Percentiles rank a stretch among this genome's conserved stretches.
Evolutionary conservation across 805 yeast genomes (phyloP).

Genomic region (Nakazawaea wickerhamii): DNA sequence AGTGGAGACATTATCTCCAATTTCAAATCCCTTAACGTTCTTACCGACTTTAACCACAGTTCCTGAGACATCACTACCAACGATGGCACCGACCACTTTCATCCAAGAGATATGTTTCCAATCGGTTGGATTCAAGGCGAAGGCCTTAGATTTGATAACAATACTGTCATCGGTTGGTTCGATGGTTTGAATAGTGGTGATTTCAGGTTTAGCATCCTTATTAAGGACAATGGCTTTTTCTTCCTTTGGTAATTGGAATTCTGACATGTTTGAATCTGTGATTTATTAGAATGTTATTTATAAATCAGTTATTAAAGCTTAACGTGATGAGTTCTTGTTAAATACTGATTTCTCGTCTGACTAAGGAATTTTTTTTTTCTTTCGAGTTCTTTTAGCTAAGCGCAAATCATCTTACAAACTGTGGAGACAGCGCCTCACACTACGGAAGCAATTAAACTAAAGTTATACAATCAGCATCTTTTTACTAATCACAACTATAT

Average conservation of each 20-base stretch:
- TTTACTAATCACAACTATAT: neutral
- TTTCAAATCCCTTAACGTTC: constrained; percentile 30
- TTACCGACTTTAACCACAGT: constrained; percentile 47
- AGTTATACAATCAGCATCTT: neutral
- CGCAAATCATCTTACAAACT: too few relatives aligned
- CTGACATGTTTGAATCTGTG: constrained; percentile 9
- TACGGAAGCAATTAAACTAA: too few relatives aligned
- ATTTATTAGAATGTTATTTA: too few relatives aligned
- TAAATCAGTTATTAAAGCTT: too few relatives aligned
- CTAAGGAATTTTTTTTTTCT: neutral
- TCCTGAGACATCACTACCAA: constrained; percentile 62
- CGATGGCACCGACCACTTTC: constrained; percentile 33
- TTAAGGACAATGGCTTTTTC: constrained; percentile 39
- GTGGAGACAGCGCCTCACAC: too few relatives aligned
- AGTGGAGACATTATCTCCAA: constrained; percentile 53
- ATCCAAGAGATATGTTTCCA: constrained; percentile 48
- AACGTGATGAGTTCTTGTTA: too few relatives aligned
- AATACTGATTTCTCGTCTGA: too few relatives aligned
- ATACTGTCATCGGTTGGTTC: constrained; percentile 32
- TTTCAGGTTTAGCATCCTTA: constrained; percentile 24
- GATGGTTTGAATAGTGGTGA: constrained; percentile 27
- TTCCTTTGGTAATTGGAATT: constrained; percentile 20
- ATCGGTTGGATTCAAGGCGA: constrained; percentile 65
- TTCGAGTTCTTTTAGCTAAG: too few relatives aligned
- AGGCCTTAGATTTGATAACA: constrained; percentile 46